phyloP scores from a whole-genome alignment of 1,284 basidiomycete species.

The Pulveroboletus sp. region DNA sequence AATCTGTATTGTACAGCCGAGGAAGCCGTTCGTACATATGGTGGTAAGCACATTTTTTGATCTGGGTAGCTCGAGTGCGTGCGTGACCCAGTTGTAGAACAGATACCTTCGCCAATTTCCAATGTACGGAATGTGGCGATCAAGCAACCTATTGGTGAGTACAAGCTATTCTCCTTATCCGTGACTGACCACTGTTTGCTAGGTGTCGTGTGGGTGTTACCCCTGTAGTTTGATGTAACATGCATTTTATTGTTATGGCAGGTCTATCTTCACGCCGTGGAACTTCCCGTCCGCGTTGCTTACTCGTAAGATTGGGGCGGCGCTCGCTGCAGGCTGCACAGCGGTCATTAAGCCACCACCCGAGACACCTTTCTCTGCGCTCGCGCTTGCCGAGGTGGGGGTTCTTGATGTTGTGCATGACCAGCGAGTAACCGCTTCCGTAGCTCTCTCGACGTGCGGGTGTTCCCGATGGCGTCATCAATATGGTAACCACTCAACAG shows the following conservation, averaged over 20 bases:
- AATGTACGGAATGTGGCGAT: constrained; percentile 86
- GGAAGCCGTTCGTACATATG: constrained; percentile 85
- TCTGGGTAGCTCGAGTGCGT: neutral
- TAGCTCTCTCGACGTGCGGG: constrained; percentile 86
- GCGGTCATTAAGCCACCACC: constrained; percentile 94
- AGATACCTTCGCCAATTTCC: constrained; percentile 77
- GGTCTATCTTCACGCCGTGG: constrained; percentile 82
- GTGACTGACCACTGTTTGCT: constrained; percentile 4
- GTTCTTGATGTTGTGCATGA: neutral
- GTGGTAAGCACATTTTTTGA: constrained; percentile 50
- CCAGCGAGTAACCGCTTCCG: neutral
- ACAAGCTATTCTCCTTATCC: neutral
- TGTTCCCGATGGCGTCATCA: constrained; percentile 93
- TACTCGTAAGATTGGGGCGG: constrained; percentile 85
- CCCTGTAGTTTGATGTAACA: neutral
- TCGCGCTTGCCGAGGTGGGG: constrained; percentile 81
- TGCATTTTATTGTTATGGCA: constrained; percentile 32
- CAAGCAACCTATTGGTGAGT: constrained; percentile 88
- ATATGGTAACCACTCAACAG: constrained; percentile 86
- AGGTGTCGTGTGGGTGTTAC: constrained; percentile 61
- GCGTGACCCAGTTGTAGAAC: constrained; percentile 50
- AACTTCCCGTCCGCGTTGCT: constrained; percentile 97
- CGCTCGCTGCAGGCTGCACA: constrained; percentile 94
- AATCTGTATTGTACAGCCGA: constrained; percentile 54
- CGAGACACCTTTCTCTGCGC: constrained; percentile 94